phyloP scores from a whole-genome alignment of 805 yeast species.

The Cyberlindnera sargentensis region DNA sequence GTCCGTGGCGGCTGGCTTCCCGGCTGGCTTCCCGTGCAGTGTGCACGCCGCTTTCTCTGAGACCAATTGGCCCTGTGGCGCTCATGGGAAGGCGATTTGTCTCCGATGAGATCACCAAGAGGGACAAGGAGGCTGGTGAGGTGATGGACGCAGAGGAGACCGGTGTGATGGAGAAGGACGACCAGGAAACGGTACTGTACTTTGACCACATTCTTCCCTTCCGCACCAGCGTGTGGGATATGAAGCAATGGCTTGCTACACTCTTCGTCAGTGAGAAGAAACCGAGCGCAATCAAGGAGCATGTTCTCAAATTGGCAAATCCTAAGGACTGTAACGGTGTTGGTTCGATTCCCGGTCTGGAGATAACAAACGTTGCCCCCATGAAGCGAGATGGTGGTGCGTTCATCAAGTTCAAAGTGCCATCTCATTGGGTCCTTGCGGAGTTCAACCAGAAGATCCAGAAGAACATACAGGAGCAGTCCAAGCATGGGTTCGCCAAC shows the following conservation, averaged over 20 bases:
- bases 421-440: slow-evolving; percentile 40
- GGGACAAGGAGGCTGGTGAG: slow-evolving; percentile 47
- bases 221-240: slow-evolving; percentile 38
- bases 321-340: slow-evolving; percentile 22
- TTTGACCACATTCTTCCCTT: slow-evolving; percentile 49
- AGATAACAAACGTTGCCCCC: slow-evolving; percentile 56
- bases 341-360: slow-evolving; percentile 33
- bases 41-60: neutral
- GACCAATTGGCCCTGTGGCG: neutral
- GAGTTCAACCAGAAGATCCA: slow-evolving; percentile 49
- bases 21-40: too few species aligned
- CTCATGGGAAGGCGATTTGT: slow-evolving; percentile 21
- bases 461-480: slow-evolving; percentile 35
- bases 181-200: slow-evolving; percentile 44
- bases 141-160: slow-evolving; percentile 46
- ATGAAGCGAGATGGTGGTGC: slow-evolving; percentile 89
- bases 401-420: slow-evolving; percentile 69
- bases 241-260: slow-evolving; percentile 36
- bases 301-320: slow-evolving; percentile 33
- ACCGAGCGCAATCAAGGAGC: slow-evolving; percentile 33
- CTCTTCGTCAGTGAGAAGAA: slow-evolving; percentile 29
- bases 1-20: too few species aligned
- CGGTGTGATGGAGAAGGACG: slow-evolving; percentile 47
- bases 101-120: slow-evolving; percentile 33
- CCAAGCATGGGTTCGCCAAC: slow-evolving; percentile 31